These are phyloP conservation scores for Sophora flavescens DNA, from an alignment of 306 rosid species.

Conservation along the genomic window DNA sequence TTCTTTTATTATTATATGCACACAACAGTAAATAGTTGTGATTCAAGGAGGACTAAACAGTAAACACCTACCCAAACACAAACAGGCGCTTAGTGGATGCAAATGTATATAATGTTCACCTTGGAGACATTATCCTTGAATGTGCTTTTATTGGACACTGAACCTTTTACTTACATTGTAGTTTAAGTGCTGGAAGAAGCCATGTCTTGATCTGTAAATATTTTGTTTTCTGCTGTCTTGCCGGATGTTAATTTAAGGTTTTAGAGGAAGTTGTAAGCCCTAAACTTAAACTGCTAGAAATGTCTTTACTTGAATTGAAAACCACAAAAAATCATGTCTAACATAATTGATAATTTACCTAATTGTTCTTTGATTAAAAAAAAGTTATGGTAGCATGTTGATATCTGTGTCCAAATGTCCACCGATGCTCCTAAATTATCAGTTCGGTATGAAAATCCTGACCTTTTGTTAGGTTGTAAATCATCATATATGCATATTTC, in stretches of 20 bases:
- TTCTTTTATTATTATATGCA: too few relatives aligned
- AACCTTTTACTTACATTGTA: constrained; percentile 14
- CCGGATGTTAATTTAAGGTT: background rate
- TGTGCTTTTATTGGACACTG: constrained; percentile 29
- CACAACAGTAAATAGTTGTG: background rate
- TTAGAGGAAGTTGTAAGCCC: constrained; percentile 11
- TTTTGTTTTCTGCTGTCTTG: constrained; percentile 29
- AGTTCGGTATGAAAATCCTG: too few relatives aligned
- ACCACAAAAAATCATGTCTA: background rate
- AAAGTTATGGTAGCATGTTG: background rate
- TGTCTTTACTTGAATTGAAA: constrained; percentile 18
- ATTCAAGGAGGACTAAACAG: constrained; percentile 21
- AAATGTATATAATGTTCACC: background rate
- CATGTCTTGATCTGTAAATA: constrained; percentile 1
- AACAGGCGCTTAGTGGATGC: constrained; percentile 4
- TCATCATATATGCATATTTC: too few relatives aligned
- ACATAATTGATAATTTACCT: background rate
- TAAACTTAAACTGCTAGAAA: background rate
- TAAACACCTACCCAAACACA: background rate
- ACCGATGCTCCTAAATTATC: background rate
- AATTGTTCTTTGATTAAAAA: background rate
- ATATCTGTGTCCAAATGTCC: constrained; percentile 13
- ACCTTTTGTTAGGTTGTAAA: too few relatives aligned
- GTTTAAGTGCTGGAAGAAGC: constrained; percentile 25
- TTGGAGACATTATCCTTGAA: background rate